Conservation (phyloP, 1,139 yeast species). For the Hansenula anomala region DNA sequence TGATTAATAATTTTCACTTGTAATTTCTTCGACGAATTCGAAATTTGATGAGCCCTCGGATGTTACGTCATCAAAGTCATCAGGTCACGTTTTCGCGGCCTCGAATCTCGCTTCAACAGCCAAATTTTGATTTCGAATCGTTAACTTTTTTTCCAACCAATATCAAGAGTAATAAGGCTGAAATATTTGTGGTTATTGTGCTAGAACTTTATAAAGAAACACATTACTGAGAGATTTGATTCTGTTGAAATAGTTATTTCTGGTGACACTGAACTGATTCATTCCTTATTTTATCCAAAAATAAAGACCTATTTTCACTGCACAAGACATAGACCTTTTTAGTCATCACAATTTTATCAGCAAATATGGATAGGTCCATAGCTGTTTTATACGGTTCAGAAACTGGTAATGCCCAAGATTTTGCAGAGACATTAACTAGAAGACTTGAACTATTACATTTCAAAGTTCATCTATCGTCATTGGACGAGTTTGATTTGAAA, state of each 20-base stretch:
- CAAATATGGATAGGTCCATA: slow-evolving; percentile 23
- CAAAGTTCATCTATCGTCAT: slow-evolving; percentile 43
- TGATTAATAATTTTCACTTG: no score
- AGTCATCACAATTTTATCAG: no score
- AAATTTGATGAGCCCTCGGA: neutral
- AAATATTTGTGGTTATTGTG: no score
- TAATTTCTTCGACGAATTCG: neutral
- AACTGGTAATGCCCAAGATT: slow-evolving; percentile 89
- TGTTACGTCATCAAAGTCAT: neutral
- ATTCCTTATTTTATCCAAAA: no score
- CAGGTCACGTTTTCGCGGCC: neutral
- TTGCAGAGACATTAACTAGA: slow-evolving; percentile 61
- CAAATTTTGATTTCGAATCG: neutral
- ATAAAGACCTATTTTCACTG: no score
- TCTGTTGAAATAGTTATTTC: no score
- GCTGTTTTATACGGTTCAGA: slow-evolving; percentile 85
- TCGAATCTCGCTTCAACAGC: neutral
- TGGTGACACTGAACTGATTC: no score
- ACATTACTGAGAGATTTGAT: no score
- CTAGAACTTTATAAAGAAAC: no score
- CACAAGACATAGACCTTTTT: no score
- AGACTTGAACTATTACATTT: slow-evolving; percentile 53
- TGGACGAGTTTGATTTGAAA: slow-evolving; percentile 61
- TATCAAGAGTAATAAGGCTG: neutral
- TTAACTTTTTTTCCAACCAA: slow-evolving; percentile 1